A percentile compares a stretch with the other conserved stretches of the same genome.
phyloP scores from a whole-genome alignment of 768 basidiomycete species.

The Auricularia cornea region DNA sequence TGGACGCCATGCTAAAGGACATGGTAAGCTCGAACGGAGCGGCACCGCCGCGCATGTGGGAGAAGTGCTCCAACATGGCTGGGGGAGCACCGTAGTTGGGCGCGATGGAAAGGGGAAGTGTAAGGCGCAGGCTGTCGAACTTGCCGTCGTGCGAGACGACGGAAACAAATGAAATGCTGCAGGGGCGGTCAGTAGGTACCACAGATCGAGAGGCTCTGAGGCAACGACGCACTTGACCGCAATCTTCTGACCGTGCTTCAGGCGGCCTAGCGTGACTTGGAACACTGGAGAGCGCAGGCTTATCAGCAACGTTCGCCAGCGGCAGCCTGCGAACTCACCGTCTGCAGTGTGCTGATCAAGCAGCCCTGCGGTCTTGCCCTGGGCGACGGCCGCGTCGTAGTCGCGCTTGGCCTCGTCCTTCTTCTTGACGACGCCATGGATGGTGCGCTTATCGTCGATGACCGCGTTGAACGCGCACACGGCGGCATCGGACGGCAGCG shows the following conservation, averaged over 20 bases:
- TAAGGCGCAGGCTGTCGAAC: slow-evolving; percentile 7
- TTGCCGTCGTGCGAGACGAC: slow-evolving; percentile 11
- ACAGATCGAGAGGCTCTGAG: no score
- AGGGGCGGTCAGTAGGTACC: no score
- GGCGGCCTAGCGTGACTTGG: slow-evolving; percentile 5
- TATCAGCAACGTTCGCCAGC: neutral
- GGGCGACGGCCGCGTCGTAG: slow-evolving; percentile 32
- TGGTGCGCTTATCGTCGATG: slow-evolving; percentile 33
- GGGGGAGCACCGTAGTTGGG: slow-evolving; percentile 9
- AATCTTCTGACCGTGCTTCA: slow-evolving; percentile 5
- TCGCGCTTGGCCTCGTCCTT: slow-evolving; percentile 34
- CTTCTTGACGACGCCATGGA: slow-evolving; percentile 44
- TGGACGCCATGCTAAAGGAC: slow-evolving; percentile 6
- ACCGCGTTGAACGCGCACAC: slow-evolving; percentile 48
- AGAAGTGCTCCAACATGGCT: neutral
- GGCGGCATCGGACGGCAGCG: slow-evolving; percentile 46
- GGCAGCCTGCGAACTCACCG: neutral
- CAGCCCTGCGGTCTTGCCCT: slow-evolving; percentile 36
- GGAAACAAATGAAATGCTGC: slow-evolving; percentile 6
- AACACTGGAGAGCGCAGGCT: neutral
- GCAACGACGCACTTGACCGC: slow-evolving; percentile 3
- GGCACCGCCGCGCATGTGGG: neutral
- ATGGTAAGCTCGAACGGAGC: slow-evolving; percentile 9
- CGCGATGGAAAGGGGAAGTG: slow-evolving; percentile 11
- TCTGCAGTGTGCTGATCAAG: slow-evolving; percentile 25